Percentiles rank a stretch among this genome's conserved stretches.
Conservation (phyloP, 495 filamentous ascomycete genomes). For the Staphylotrichum tortipilum region DNA sequence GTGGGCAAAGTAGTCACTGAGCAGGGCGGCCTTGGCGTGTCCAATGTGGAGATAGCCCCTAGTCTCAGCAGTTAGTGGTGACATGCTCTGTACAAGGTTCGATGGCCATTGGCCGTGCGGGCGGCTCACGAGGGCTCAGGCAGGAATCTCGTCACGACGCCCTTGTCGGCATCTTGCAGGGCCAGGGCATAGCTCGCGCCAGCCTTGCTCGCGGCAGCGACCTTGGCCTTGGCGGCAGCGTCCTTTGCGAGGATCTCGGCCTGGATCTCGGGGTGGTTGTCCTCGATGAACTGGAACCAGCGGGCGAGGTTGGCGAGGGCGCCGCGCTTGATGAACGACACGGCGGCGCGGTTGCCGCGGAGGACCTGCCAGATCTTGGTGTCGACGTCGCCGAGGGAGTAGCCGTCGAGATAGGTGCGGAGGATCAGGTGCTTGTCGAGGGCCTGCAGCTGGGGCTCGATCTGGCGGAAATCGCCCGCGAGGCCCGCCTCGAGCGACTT, state of each 20-base stretch:
- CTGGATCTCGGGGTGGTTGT: slow-evolving; percentile 62
- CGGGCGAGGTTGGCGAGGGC: slow-evolving; percentile 68
- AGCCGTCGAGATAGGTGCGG: slow-evolving; percentile 78
- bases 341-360: slow-evolving; percentile 75
- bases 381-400: slow-evolving; percentile 70
- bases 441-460: slow-evolving; percentile 64
- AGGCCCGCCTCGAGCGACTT: slow-evolving; percentile 42
- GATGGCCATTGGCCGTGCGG: no score
- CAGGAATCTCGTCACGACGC: slow-evolving; percentile 88
- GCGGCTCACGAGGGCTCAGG: slow-evolving; percentile 80
- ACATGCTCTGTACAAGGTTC: neutral
- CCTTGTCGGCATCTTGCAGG: slow-evolving; percentile 77
- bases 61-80: neutral
- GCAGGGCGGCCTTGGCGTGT: slow-evolving; percentile 83
- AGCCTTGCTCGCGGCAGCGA: slow-evolving; percentile 65
- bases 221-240: slow-evolving; percentile 59
- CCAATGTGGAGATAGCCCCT: slow-evolving; percentile 86
- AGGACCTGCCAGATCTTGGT: slow-evolving; percentile 77
- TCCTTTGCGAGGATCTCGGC: slow-evolving; percentile 48
- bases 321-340: slow-evolving; percentile 70
- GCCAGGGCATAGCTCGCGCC: slow-evolving; percentile 87
- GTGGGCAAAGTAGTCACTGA: slow-evolving; percentile 92
- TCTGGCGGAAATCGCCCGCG: slow-evolving; percentile 64
- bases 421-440: slow-evolving; percentile 82
- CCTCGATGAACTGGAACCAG: slow-evolving; percentile 85